These are phyloP conservation scores for Aureobasidium sp. DNA, from an alignment of 2,329 filamentous ascomycete genomes.

Conservation along the genomic window DNA sequence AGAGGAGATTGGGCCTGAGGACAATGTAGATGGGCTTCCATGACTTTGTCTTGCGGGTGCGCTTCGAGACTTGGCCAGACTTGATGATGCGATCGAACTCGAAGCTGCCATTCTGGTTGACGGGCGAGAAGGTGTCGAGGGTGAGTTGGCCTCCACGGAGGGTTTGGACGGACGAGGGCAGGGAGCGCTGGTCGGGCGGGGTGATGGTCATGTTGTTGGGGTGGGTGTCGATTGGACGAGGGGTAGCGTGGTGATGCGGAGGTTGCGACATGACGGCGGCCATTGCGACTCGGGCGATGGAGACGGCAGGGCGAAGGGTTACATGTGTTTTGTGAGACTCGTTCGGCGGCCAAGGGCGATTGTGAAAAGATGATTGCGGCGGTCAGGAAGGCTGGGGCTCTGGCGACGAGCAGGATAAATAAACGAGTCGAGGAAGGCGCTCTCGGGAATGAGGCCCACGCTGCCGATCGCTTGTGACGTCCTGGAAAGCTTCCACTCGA, in stretches of 20 bases:
- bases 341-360: neutral
- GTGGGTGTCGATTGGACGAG: neutral
- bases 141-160: slow-evolving; percentile 36
- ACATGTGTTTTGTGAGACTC: neutral
- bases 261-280: slow-evolving; percentile 18
- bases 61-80: slow-evolving; percentile 74
- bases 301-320: neutral
- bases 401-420: neutral
- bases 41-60: slow-evolving; percentile 88
- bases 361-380: neutral
- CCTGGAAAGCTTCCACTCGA: neutral
- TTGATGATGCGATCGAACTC: slow-evolving; percentile 93
- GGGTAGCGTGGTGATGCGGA: slow-evolving; percentile 1
- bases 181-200: slow-evolving; percentile 14
- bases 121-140: slow-evolving; percentile 65
- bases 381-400: neutral
- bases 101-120: slow-evolving; percentile 92
- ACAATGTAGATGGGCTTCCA: slow-evolving; percentile 91
- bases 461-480: neutral
- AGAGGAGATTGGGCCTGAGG: slow-evolving; percentile 79
- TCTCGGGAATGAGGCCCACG: neutral
- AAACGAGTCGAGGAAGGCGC: neutral
- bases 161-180: slow-evolving; percentile 6
- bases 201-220: neutral
- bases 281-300: slow-evolving; percentile 15